phyloP scores from a whole-genome alignment of 805 yeast genomes.

The Wilhelminamyces savonicus region DNA sequence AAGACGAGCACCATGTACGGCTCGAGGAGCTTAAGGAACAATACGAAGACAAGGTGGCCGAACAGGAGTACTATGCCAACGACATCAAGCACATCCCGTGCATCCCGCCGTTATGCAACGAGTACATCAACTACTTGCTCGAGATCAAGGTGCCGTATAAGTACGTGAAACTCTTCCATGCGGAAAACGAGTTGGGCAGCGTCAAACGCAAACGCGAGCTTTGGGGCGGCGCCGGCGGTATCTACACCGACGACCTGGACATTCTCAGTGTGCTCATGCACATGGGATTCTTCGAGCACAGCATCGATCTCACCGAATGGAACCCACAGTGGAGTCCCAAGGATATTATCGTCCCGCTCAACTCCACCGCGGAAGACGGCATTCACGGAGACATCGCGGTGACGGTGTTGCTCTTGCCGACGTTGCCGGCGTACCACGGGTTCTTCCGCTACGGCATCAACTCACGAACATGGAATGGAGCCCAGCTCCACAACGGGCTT shows the following conservation, averaged over 20 bases:
- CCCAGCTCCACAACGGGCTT: constrained; percentile 67
- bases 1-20: constrained; percentile 20
- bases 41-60: constrained; percentile 1
- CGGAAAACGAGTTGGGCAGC: background rate
- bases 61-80: constrained; percentile 1
- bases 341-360: constrained; percentile 20
- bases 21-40: constrained; percentile 9
- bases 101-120: constrained; percentile 31
- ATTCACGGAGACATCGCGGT: constrained; percentile 47
- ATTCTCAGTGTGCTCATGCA: constrained; percentile 70
- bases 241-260: constrained; percentile 93
- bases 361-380: constrained; percentile 7
- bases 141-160: constrained; percentile 52
- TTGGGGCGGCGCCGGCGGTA: constrained; percentile 80
- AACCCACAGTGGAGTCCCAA: constrained; percentile 20
- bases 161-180: constrained; percentile 29
- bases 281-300: constrained; percentile 53
- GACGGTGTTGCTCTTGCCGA: constrained; percentile 60
- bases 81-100: constrained; percentile 25
- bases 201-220: constrained; percentile 34
- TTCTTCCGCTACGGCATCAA: constrained; percentile 60
- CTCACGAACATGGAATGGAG: constrained; percentile 63
- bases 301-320: constrained; percentile 24
- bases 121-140: constrained; percentile 40
- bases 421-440: constrained; percentile 59